Percentiles rank a stretch among this genome's conserved stretches.
phyloP scores from a whole-genome alignment of 1,284 basidiomycete species.

The Neolentinus lepideus region DNA sequence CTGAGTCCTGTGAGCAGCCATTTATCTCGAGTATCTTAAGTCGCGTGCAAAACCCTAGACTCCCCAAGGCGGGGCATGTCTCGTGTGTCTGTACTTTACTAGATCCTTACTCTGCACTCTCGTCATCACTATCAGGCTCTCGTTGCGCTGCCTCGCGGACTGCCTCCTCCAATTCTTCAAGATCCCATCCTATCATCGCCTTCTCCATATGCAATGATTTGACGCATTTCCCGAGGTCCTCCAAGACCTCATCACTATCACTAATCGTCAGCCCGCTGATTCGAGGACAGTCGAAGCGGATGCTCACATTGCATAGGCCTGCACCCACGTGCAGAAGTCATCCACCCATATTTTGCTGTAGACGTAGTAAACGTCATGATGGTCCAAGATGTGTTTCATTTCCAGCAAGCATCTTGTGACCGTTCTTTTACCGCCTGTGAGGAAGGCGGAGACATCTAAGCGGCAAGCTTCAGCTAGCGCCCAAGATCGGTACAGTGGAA shows the following conservation, averaged over 20 bases:
- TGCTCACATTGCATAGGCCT: conserved; percentile 50
- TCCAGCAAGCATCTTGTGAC: conserved; percentile 59
- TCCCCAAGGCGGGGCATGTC: too few species aligned
- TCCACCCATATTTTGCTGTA: conserved; percentile 80
- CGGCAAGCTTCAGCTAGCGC: conserved; percentile 60
- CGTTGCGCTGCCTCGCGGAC: conserved; percentile 27
- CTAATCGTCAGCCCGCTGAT: conserved; percentile 1
- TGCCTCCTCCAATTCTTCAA: conserved; percentile 57
- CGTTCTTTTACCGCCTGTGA: conserved; percentile 51
- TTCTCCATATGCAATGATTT: conserved; percentile 40
- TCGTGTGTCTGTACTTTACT: not conserved
- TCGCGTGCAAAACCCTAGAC: too few species aligned
- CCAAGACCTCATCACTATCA: conserved; percentile 50
- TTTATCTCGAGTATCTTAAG: too few species aligned
- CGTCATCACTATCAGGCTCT: conserved; percentile 22
- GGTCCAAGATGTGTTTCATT: conserved; percentile 64
- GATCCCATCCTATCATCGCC: conserved; percentile 54
- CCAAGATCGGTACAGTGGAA: conserved; percentile 74
- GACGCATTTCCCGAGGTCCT: conserved; percentile 36
- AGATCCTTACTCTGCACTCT: not conserved
- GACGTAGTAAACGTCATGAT: conserved; percentile 76
- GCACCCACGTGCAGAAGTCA: conserved; percentile 72
- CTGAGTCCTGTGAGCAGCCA: too few species aligned
- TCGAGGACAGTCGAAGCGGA: conserved; percentile 3
- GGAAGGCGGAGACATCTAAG: conserved; percentile 50